A percentile compares a stretch with the other conserved stretches of the same genome.
phyloP scores from a whole-genome alignment of 768 basidiomycete species.

The Dendrothele bispora region DNA sequence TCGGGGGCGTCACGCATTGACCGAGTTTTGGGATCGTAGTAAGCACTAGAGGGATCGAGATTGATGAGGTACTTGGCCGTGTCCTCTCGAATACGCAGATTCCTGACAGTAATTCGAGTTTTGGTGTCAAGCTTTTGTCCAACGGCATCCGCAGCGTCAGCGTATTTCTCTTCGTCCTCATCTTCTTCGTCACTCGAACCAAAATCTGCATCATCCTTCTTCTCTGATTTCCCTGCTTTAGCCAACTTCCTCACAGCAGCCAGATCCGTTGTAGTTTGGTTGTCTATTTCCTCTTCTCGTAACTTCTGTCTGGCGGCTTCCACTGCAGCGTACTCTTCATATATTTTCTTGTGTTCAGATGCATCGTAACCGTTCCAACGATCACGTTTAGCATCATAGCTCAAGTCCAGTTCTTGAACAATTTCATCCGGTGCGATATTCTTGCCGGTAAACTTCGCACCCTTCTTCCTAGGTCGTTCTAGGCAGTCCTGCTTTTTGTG shows the following conservation, averaged over 20 bases:
- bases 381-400: constrained; percentile 94
- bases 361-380: constrained; percentile 99
- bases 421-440: constrained; percentile 92
- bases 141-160: constrained; percentile 95
- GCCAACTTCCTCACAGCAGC: constrained; percentile 94
- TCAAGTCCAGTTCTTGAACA: constrained; percentile 71
- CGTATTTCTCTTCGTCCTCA: constrained; percentile 97
- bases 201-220: constrained; percentile 85
- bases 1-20: constrained; percentile 98
- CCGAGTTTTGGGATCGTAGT: constrained; percentile 99
- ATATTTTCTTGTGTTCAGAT: constrained; percentile 78
- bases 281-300: constrained; percentile 97
- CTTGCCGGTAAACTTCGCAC: constrained; percentile 89
- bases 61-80: constrained; percentile 99
- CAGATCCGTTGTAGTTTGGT: constrained; percentile 90
- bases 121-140: constrained; percentile 98
- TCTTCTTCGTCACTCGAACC: constrained; percentile 96
- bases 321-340: constrained; percentile 92
- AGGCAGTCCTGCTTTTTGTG: constrained; percentile 91
- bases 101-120: constrained; percentile 96
- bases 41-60: constrained; percentile 91
- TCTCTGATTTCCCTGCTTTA: constrained; percentile 79
- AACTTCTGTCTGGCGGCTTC: constrained; percentile 89
- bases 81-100: constrained; percentile 97
- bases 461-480: constrained; percentile 94